These are phyloP conservation scores for Diaporthe ampelina DNA, from an alignment of 2,329 filamentous ascomycete species.

Conservation along the genomic window DNA sequence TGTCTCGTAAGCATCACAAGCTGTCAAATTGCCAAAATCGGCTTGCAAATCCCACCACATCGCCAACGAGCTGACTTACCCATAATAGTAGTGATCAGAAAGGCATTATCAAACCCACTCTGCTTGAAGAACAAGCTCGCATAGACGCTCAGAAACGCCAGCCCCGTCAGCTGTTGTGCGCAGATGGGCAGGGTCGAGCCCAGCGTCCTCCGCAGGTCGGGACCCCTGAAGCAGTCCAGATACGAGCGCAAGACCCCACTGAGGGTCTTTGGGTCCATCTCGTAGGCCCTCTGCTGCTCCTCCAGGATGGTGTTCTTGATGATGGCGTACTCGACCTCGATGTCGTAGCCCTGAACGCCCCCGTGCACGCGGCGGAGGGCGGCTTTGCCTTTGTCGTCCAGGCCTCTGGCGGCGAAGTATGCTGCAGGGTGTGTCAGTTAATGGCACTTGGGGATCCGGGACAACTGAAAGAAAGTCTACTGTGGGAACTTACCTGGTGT, in stretches of 20 bases:
- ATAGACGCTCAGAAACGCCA: conserved; percentile 45
- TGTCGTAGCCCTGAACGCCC: conserved; percentile 39
- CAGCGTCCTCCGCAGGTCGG: conserved; percentile 40
- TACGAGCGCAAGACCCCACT: conserved; percentile 40
- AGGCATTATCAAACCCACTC: conserved; percentile 44
- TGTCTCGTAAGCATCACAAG: neutral
- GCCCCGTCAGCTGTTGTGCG: conserved; percentile 45
- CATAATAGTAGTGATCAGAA: conserved; percentile 44
- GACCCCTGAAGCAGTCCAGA: conserved; percentile 42
- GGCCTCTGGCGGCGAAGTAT: conserved; percentile 42
- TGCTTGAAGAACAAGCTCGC: conserved; percentile 46
- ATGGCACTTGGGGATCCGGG: neutral
- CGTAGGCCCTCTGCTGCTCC: conserved; percentile 32
- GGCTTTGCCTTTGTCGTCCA: conserved; percentile 43
- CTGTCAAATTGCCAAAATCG: too few relatives aligned
- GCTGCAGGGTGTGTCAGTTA: neutral
- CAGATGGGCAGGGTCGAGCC: conserved; percentile 39
- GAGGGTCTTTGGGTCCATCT: conserved; percentile 29
- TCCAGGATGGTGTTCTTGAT: conserved; percentile 44
- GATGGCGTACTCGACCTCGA: conserved; percentile 43
- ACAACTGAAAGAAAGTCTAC: too few relatives aligned
- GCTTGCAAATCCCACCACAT: too few relatives aligned
- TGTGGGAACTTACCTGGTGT: conserved; percentile 24
- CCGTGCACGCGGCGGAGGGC: conserved; percentile 43
- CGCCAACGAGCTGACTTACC: conserved; percentile 22